phyloP scores from a whole-genome alignment of 441 rosid species.

The Pelargonium fulgidum region DNA sequence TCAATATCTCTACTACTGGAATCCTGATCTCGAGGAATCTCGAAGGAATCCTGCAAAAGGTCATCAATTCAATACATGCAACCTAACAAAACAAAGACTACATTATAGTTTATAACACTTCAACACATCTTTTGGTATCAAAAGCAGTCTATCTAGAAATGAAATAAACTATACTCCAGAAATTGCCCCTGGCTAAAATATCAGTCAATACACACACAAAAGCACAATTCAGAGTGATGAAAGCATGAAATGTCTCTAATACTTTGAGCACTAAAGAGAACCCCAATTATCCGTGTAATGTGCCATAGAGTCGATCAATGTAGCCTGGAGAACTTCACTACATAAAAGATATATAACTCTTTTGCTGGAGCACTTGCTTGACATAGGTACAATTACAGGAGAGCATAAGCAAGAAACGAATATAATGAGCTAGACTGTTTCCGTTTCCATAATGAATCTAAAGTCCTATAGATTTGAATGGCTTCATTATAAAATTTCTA shows the following conservation, averaged over 20 bases:
- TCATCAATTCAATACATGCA: slow-evolving; percentile 16
- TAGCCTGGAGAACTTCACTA: too few relatives aligned
- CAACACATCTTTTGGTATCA: not conserved
- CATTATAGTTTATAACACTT: not conserved
- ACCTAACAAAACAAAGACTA: not conserved
- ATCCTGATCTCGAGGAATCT: slow-evolving; percentile 65
- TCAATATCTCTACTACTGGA: slow-evolving; percentile 68
- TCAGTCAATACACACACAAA: not conserved
- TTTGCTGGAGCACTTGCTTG: too few relatives aligned
- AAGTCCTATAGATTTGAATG: not conserved
- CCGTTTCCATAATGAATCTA: too few relatives aligned
- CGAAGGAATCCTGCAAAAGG: slow-evolving; percentile 65
- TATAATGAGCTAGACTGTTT: too few relatives aligned
- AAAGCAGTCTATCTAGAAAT: not conserved
- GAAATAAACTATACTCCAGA: not conserved
- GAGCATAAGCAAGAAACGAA: too few relatives aligned
- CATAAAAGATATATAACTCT: too few relatives aligned
- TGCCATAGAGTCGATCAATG: too few relatives aligned
- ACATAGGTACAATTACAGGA: too few relatives aligned
- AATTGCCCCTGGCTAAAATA: not conserved
- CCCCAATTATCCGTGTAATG: too few relatives aligned
- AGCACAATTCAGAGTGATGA: not conserved
- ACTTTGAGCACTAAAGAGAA: not conserved
- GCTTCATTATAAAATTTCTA: not conserved
- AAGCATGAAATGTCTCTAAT: too few relatives aligned